These are phyloP conservation scores for Dryas octopetala DNA, from an alignment of 306 rosid genomes.

Conservation along the genomic window DNA sequence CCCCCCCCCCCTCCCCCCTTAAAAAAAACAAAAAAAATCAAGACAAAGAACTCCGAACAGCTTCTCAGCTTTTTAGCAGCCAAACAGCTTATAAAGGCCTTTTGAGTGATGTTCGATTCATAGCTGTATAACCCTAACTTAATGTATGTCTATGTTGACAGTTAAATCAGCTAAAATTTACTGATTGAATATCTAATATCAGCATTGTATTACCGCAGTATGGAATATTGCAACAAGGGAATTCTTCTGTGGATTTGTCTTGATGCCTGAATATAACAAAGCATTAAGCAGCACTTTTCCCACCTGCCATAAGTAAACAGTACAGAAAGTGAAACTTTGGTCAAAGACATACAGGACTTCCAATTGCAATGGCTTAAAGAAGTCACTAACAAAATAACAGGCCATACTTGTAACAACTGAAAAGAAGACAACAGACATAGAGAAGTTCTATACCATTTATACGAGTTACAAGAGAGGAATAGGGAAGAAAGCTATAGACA, in stretches of 20 bases:
- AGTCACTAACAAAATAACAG: neutral
- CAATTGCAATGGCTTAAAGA: constrained; percentile 1
- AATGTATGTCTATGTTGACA: too few relatives aligned
- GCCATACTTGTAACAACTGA: neutral
- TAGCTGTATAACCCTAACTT: neutral
- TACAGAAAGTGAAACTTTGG: constrained; percentile 27
- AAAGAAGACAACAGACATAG: neutral
- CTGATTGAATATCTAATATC: neutral
- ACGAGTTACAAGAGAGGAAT: neutral
- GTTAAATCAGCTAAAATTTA: neutral
- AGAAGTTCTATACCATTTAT: neutral
- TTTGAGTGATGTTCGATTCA: neutral
- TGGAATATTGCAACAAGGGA: constrained; percentile 91
- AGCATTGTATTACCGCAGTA: constrained; percentile 61
- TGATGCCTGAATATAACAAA: constrained; percentile 85
- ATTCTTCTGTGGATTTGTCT: constrained; percentile 87
- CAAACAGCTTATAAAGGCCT: neutral
- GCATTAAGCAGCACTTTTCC: constrained; percentile 94
- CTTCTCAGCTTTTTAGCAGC: neutral
- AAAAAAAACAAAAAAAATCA: neutral
- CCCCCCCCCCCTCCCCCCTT: too few relatives aligned
- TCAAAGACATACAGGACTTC: neutral
- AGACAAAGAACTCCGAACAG: neutral
- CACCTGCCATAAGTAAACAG: constrained; percentile 54
- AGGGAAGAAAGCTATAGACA: neutral